phyloP scores from a whole-genome alignment of 2,329 filamentous ascomycete species.

The Colletotrichum sp. region DNA sequence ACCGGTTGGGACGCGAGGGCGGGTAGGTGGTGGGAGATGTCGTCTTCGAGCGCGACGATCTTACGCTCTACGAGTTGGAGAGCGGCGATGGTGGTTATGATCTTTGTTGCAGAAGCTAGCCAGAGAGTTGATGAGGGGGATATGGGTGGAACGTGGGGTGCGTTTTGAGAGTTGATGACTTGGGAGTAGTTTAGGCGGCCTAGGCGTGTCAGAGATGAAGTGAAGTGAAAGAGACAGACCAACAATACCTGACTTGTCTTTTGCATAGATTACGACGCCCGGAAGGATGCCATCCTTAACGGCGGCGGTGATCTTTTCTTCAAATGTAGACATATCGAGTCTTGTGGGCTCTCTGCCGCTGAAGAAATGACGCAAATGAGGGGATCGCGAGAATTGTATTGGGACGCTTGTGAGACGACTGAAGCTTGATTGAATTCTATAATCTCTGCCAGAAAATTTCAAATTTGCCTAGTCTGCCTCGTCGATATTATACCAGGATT shows the following conservation, averaged over 20 bases:
- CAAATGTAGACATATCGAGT: background rate
- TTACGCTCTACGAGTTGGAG: conserved; percentile 58
- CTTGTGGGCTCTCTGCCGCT: background rate
- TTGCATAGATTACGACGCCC: conserved; percentile 1
- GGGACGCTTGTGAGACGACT: background rate
- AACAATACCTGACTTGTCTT: background rate
- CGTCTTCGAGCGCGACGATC: conserved; percentile 47
- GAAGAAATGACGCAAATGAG: background rate
- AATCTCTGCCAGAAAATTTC: background rate
- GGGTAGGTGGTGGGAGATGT: conserved; percentile 45
- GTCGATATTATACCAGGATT: background rate
- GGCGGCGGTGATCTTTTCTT: background rate
- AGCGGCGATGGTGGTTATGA: conserved; percentile 54
- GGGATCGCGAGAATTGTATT: background rate
- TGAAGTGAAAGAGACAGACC: background rate
- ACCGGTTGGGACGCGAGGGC: conserved; percentile 46
- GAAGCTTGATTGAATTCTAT: background rate
- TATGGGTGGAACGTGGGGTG: background rate
- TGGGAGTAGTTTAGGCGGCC: conserved; percentile 5
- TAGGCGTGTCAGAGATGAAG: background rate
- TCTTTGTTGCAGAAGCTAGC: conserved; percentile 41
- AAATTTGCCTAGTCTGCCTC: background rate
- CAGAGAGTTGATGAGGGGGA: conserved; percentile 22
- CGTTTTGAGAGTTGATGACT: background rate
- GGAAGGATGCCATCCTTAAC: background rate